Evolutionary conservation across 1,139 yeast genomes (phyloP).

Genomic region (Pichia sp.): DNA sequence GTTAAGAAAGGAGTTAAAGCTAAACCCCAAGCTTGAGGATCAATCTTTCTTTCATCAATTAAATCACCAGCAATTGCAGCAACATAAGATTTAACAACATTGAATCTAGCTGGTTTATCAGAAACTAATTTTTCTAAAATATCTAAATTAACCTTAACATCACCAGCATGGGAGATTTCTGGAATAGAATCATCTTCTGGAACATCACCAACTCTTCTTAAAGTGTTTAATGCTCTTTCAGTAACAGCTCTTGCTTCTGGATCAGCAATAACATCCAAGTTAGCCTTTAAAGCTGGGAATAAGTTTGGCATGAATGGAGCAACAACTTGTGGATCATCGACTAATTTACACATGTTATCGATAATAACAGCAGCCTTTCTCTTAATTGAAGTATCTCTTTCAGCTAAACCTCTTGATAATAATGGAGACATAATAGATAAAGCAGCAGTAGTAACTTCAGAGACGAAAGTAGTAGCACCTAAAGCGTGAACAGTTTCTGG

Average conservation of each 20-base stretch:
- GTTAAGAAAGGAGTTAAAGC: conserved; percentile 91
- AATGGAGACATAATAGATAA: conserved; percentile 99
- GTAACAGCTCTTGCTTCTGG: conserved; percentile 99
- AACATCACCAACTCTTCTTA: conserved; percentile 98
- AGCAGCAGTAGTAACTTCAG: conserved; percentile 99
- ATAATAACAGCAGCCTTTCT: conserved; percentile 99
- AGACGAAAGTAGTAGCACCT: conserved; percentile 99
- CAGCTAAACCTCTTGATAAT: conserved; percentile 98
- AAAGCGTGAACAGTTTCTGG: conserved; percentile 98
- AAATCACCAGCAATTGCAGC: conserved; percentile 98
- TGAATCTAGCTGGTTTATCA: conserved; percentile 72
- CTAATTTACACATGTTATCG: conserved; percentile 99
- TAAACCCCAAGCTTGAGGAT: conserved; percentile 85
- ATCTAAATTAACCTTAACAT: conserved; percentile 74
- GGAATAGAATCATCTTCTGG: conserved; percentile 85
- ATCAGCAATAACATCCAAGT: conserved; percentile 95
- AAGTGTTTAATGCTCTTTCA: conserved; percentile 91
- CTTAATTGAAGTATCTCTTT: conserved; percentile 98
- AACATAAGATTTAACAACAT: conserved; percentile 68
- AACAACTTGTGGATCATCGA: conserved; percentile 99
- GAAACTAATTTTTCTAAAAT: conserved; percentile 71
- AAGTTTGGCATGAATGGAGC: conserved; percentile 97
- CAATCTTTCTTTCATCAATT: conserved; percentile 95
- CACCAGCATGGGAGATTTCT: conserved; percentile 98
- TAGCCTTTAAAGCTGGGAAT: conserved; percentile 92